These are phyloP conservation scores for Trichoderma atrobrunneum DNA, from an alignment of 2,329 filamentous ascomycete species.

Conservation along the genomic window DNA sequence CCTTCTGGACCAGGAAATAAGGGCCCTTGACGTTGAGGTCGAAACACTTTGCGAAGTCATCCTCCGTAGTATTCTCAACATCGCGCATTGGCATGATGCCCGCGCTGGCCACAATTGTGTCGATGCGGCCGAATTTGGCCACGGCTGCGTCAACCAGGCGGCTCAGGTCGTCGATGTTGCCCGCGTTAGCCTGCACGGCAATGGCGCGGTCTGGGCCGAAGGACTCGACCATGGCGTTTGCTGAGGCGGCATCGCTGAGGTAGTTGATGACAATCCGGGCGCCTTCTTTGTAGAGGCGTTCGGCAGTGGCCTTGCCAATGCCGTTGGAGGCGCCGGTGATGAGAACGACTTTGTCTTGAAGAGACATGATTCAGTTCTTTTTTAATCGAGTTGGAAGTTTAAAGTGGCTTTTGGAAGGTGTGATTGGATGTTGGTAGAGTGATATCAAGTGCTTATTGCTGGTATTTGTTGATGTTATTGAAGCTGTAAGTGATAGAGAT, in stretches of 20 bases:
- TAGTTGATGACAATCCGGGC: constrained; percentile 61
- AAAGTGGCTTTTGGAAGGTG: not conserved
- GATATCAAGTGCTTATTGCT: not conserved
- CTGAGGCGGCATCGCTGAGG: constrained; percentile 42
- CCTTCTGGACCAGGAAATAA: constrained; percentile 53
- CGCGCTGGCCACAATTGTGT: constrained; percentile 58
- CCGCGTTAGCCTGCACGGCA: constrained; percentile 56
- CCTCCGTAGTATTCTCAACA: constrained; percentile 48
- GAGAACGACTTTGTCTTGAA: constrained; percentile 43
- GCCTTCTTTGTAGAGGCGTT: constrained; percentile 54
- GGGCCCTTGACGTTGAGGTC: constrained; percentile 57
- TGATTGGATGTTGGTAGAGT: not conserved
- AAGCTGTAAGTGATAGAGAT: not conserved
- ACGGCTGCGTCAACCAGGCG: constrained; percentile 49
- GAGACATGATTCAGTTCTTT: constrained; percentile 25
- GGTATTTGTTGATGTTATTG: not conserved
- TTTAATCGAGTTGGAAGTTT: not conserved
- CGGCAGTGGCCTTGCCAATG: constrained; percentile 57
- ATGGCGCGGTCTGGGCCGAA: constrained; percentile 49
- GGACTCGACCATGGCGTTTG: constrained; percentile 44
- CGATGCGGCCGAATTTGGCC: constrained; percentile 52
- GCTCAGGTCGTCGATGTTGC: constrained; percentile 44
- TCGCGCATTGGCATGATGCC: constrained; percentile 50
- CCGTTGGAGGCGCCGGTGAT: constrained; percentile 57
- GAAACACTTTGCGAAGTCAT: constrained; percentile 49